Evolutionary conservation across 2,329 filamentous ascomycete species (phyloP), one percentile per base, ranked within the genome.

Genomic region (Celoporthe dispersa): DNA sequence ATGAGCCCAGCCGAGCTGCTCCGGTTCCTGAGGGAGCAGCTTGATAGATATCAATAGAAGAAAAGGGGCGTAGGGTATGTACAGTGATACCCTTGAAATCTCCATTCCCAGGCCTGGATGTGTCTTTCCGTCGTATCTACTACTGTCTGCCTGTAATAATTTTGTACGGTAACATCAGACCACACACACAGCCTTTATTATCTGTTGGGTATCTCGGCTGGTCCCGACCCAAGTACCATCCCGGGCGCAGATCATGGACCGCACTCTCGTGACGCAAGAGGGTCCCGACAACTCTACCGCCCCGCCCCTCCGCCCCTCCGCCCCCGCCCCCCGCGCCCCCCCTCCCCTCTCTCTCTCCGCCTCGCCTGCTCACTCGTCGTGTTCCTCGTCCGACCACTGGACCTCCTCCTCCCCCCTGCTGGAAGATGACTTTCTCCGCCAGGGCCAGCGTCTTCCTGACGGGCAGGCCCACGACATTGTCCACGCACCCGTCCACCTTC

Each of bases 391-490:
- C 28, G 83, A 82, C 16, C 81, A 84, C 25, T 81, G 83, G 53
- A 81, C 83, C 68, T 90, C 88, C 60, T 89, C 88, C 76, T 90
- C 88, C 67, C n/a, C 90, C 87, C 76, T 94, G 93, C 73, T 88
- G 89, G 75, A 91, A 90, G 73, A 98, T 85, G n/a, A 94, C 92
- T 84, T 91, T 93, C 83, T 98, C 95, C 71, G 97, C 96, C 76
- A 98, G 80, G 78, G 89, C 89, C 79, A 99, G 78, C 16, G 90
- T 92, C 74, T 88, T 87, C 75, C 94, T 87, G 73, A 98, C 85
- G 9, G 96, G 96, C 79, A 99, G 79, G 0, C 96, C 96, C 37
- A 99, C 90, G 1, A 98, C 96, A 80, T 98, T 98, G 83, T 99
- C 96, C 76, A 94, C 93, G 68, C 89, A 90, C 14, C 96, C 96